phyloP scores from a whole-genome alignment of 1,139 yeast species.

The Hanseniaspora sp. region DNA sequence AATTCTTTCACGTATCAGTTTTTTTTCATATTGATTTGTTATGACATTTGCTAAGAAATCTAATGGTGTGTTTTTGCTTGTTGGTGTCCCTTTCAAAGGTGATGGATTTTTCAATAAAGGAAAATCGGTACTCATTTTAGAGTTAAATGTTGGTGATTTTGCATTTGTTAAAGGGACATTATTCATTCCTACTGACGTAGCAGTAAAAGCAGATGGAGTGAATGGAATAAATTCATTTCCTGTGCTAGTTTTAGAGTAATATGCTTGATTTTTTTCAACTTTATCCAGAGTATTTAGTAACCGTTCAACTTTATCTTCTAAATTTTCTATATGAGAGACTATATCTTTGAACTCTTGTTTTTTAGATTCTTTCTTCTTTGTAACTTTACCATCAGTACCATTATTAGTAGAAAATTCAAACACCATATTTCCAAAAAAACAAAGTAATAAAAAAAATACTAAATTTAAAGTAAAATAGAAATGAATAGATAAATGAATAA shows the following conservation, averaged over 20 bases:
- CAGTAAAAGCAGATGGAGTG: too few species aligned
- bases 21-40: constrained; percentile 4
- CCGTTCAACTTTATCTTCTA: constrained; percentile 13
- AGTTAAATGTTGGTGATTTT: too few species aligned
- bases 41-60: constrained; percentile 6
- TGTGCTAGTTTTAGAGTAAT: neutral
- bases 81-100: neutral
- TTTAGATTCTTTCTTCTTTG: constrained; percentile 4
- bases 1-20: constrained; percentile 1
- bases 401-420: neutral
- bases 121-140: neutral
- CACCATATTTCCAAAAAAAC: too few species aligned
- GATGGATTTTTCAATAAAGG: neutral
- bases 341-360: constrained; percentile 15
- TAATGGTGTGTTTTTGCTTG: neutral
- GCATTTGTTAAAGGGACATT: too few species aligned
- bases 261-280: neutral
- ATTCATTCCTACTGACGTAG: too few species aligned
- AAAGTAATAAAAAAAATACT: too few species aligned
- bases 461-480: too few species aligned
- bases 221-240: too few species aligned
- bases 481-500: too few species aligned
- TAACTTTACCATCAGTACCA: neutral
- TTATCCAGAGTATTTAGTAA: neutral
- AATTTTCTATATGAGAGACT: neutral